Conservation (phyloP, 345 rosid genomes). For the Citrus unshiu region DNA sequence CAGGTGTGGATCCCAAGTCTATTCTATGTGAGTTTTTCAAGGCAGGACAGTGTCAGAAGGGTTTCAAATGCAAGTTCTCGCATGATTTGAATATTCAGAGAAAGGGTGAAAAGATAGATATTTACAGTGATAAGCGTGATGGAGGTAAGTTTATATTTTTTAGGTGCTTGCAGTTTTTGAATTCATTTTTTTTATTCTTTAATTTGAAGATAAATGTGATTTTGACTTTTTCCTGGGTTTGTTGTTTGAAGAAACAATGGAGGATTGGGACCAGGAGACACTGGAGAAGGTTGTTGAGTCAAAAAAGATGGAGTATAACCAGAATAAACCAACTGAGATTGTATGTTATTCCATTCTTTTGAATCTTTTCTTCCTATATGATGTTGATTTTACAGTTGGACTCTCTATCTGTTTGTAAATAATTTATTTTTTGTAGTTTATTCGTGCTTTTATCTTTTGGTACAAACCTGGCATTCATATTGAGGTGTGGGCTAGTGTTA, state of each 20-base stretch:
- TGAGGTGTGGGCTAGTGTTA: neutral
- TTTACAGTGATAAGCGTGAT: conserved; percentile 88
- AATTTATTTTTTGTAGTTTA: neutral
- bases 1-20: conserved; percentile 98
- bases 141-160: conserved; percentile 38
- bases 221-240: conserved; percentile 9
- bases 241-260: conserved; percentile 59
- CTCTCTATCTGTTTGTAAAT: neutral
- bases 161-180: neutral
- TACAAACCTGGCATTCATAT: neutral
- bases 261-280: conserved; percentile 95
- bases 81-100: conserved; percentile 94
- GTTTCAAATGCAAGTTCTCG: conserved; percentile 94
- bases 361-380: neutral
- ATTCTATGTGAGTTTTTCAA: conserved; percentile 86
- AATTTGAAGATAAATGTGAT: neutral
- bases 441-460: neutral
- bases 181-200: neutral
- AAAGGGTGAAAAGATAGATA: conserved; percentile 94
- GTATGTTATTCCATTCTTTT: conserved; percentile 37
- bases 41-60: conserved; percentile 86
- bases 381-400: neutral
- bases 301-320: conserved; percentile 77
- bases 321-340: conserved; percentile 91
- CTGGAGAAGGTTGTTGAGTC: conserved; percentile 92